Base-by-base conservation (phyloP, 352 stramenopile species). In the Phytophthora sp. region DNA sequence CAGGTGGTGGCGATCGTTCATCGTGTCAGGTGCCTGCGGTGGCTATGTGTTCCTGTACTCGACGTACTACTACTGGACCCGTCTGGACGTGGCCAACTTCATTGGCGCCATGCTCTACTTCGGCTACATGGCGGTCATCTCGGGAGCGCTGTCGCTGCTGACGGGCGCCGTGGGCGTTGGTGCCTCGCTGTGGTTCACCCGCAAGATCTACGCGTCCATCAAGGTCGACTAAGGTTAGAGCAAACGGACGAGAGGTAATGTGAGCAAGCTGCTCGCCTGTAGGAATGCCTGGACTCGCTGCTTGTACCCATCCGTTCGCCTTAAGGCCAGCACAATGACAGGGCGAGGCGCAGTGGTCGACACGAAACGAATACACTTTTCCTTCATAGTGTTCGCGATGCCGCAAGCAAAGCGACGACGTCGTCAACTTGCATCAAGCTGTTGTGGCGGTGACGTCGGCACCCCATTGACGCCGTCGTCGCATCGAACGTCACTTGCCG, bases 21-120 rank as follows among this genome's bases (percentile, higher is more conserved):
- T 98, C 51, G 98, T 98, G 29, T 96, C 94, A 33, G 98, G 97
- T 30, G 96, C 95, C 9, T 99, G 97, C 45, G 97, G 94, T 27
- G 71, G 95, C 38, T 99, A 99, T 80, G 96, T 99, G 68, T 99
- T 99, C 69, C 77, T 99, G 16, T 99, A 99, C 88, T 99, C 96
- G 55, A 93, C 97, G 65, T 93, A 99, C 57, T 99, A 99, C 88
- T 99, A 98, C 76, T 92, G 85, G 69, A 98, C 97, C 69, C 84
- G 85, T 57, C 79, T 99, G 56, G 91, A 99, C 71, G 91, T 98
- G 33, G 96, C 89, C 54, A 96, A 97, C 56, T 86, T 98, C 57
- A 96, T 95, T 45, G 83, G 85, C 46, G 83, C 88, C 16, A 95
- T 94, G 85, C 83, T 93, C 47, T 99, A 99, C 90, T 98, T 99